Evolutionary conservation across 1,139 yeast species (phyloP).

Genomic region (Barnettozyma hawaiiensis): DNA sequence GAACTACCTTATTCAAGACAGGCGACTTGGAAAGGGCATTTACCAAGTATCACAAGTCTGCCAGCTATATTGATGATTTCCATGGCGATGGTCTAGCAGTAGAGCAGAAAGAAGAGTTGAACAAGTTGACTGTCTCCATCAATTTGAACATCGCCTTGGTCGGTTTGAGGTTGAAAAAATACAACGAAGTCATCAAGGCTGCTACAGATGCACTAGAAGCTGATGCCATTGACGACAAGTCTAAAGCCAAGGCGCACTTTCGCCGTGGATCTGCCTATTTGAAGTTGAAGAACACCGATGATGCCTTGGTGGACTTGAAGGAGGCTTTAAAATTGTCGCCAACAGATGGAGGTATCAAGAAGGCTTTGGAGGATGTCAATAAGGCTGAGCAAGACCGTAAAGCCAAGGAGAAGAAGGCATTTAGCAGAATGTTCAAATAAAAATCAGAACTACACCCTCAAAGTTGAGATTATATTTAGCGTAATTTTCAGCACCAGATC

Average conservation of each 20-base stretch:
- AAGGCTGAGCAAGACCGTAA: slow-evolving; percentile 45
- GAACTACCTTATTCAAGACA: slow-evolving; percentile 66
- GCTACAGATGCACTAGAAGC: slow-evolving; percentile 63
- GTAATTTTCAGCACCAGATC: slow-evolving; percentile 5
- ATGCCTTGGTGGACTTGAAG: slow-evolving; percentile 61
- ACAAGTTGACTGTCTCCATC: slow-evolving; percentile 54
- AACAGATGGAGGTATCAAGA: slow-evolving; percentile 65
- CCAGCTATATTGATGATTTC: slow-evolving; percentile 61
- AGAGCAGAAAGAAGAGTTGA: slow-evolving; percentile 42
- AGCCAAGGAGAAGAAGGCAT: slow-evolving; percentile 76
- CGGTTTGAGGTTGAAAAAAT: slow-evolving; percentile 59
- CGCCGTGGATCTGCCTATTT: slow-evolving; percentile 78
- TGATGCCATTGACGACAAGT: slow-evolving; percentile 56
- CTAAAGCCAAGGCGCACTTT: slow-evolving; percentile 78
- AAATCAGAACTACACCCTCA: too few relatives aligned
- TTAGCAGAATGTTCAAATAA: slow-evolving; percentile 66
- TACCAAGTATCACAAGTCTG: slow-evolving; percentile 67
- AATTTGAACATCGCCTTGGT: slow-evolving; percentile 71
- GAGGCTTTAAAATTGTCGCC: slow-evolving; percentile 65
- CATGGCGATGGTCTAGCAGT: slow-evolving; percentile 65
- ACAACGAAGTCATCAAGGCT: slow-evolving; percentile 50
- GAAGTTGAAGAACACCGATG: slow-evolving; percentile 58
- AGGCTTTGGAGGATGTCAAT: slow-evolving; percentile 62
- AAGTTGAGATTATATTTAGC: not conserved
- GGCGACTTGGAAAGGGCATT: slow-evolving; percentile 53